phyloP scores from a whole-genome alignment of 352 stramenopile genomes.

The Globisporangium splendens region DNA sequence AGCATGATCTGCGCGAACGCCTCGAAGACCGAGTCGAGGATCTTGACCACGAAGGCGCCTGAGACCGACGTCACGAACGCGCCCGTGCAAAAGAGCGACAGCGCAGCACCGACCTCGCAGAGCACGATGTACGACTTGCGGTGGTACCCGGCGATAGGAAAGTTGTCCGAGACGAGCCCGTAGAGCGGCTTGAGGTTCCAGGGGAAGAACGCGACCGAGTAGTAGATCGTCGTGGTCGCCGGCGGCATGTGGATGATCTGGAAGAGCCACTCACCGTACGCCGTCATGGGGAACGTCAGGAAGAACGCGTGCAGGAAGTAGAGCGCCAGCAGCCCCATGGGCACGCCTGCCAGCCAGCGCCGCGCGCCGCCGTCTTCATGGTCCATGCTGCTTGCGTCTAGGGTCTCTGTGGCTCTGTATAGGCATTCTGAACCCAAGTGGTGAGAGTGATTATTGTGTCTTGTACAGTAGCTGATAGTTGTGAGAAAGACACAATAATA shows the following conservation, averaged over 20 bases:
- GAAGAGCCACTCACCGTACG: conserved; percentile 77
- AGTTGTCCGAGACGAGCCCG: conserved; percentile 68
- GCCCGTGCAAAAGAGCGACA: conserved; percentile 56
- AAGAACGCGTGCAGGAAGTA: conserved; percentile 82
- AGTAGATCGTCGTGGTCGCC: conserved; percentile 76
- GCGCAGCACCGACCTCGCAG: conserved; percentile 53
- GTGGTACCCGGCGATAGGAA: conserved; percentile 68
- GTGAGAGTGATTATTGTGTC: background rate
- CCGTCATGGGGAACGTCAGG: conserved; percentile 74
- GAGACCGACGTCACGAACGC: conserved; percentile 49
- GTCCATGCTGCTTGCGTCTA: background rate
- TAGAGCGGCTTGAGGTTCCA: conserved; percentile 88
- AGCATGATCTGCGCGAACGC: conserved; percentile 83
- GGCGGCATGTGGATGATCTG: conserved; percentile 72
- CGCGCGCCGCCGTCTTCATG: background rate
- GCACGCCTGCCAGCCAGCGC: conserved; percentile 24
- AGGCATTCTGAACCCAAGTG: conserved; percentile 6
- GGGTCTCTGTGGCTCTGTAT: no score
- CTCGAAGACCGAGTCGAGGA: conserved; percentile 67
- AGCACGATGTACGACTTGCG: conserved; percentile 83
- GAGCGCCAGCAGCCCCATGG: conserved; percentile 54
- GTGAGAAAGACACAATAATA: background rate
- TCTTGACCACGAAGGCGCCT: conserved; percentile 61
- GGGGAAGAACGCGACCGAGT: conserved; percentile 78
- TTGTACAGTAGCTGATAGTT: background rate